Base-by-base conservation (phyloP, 805 yeast species). In the Maudiozyma turicensis region DNA sequence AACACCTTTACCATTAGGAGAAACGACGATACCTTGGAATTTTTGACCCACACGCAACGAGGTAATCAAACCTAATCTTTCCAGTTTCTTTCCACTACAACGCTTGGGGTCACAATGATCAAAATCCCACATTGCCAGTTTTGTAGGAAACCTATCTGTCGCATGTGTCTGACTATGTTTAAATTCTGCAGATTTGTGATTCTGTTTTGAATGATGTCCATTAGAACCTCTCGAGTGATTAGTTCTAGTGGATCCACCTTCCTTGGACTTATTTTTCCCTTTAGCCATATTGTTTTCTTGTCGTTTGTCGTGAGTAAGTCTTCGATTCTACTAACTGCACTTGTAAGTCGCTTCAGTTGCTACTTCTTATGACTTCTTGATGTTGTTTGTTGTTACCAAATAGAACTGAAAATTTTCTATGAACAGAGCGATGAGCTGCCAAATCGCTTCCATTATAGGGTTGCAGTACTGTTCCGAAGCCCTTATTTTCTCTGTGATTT, bases 91-190 rank as follows among this genome's bases (percentile, higher is more conserved):
- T 15, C 99, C 99, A 55, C 95, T 84, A 64, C 99, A 93, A 62
- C 97, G 76, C 63, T 93, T 93, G 1, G 99, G 99, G 68, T 93
- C 99, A 70, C 99, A 93, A 63, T 93, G 99, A 56, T 90, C 96
- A 62, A 93, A 93, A 65, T 93, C 99, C 96, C 99, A 91, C 99
- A 91, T 91, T 14, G 96, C 97, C 53, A 90, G 66, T 60, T 87
- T 89, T 34, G 84, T 83, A 1, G 95, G 96, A 60, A 87, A 86
- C 46, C 75, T 70, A 2, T 54, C 47, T 63, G 44, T 51, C 10
- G 56, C 52, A 29, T 50, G 28, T 5, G 29, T 8, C 20, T 31
- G 51, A 28, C 54, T 54, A 44, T 65, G 69, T 45, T 63, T 70
- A 49, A 62, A 54, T 46, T 71, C 74, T 53, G 59, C 62, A 14